Evolutionary conservation across 108 stramenopile species (phyloP).

Genomic region (Skeletonema tropicum): DNA sequence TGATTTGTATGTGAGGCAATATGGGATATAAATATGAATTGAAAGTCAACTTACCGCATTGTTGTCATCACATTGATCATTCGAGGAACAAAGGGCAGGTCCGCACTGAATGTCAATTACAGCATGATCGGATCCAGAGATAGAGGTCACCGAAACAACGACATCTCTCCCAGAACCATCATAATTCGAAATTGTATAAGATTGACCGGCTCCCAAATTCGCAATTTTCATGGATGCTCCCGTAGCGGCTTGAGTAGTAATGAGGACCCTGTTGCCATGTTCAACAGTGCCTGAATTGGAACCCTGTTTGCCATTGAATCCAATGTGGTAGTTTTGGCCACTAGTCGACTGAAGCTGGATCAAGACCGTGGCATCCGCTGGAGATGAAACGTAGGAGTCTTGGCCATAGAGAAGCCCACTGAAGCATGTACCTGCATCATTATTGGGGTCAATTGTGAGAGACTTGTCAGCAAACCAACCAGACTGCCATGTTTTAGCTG

Average conservation of each 20-base stretch:
- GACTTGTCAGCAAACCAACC: constrained; percentile 53
- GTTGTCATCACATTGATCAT: constrained; percentile 1
- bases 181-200: constrained; percentile 30
- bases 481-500: constrained; percentile 53
- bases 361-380: not conserved
- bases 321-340: constrained; percentile 31
- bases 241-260: constrained; percentile 11
- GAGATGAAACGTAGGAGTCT: not conserved
- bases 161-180: constrained; percentile 11
- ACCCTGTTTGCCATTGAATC: constrained; percentile 43
- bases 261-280: constrained; percentile 32
- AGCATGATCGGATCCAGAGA: not conserved
- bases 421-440: not conserved
- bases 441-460: constrained; percentile 12
- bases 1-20: not conserved
- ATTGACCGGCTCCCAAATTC: constrained; percentile 1
- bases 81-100: not conserved
- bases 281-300: constrained; percentile 49
- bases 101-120: not conserved
- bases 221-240: not conserved
- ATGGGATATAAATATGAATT: not conserved
- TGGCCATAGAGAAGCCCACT: not conserved
- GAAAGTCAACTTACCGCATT: not conserved
- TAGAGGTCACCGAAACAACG: not conserved
- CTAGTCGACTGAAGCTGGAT: constrained; percentile 6